These are phyloP conservation scores for Dactylellina drechsleri DNA, from an alignment of 2,329 filamentous ascomycete species.

Conservation along the genomic window DNA sequence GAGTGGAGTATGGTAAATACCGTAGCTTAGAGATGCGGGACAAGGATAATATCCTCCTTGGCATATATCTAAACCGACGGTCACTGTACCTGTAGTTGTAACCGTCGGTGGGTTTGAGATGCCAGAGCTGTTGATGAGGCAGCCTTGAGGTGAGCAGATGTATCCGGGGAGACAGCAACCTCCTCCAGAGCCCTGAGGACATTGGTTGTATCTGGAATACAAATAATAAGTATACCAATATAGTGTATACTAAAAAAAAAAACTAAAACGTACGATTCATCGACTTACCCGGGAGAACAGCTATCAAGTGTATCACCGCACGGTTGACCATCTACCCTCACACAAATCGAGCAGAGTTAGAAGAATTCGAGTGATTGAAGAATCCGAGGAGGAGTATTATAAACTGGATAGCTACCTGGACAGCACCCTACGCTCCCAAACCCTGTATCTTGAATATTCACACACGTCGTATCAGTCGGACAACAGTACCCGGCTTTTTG, in stretches of 20 bases:
- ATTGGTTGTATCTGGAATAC: slow-evolving; percentile 30
- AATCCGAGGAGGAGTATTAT: background rate
- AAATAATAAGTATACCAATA: background rate
- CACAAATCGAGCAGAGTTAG: background rate
- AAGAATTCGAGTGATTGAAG: background rate
- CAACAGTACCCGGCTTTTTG: slow-evolving; percentile 79
- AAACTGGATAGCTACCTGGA: slow-evolving; percentile 61
- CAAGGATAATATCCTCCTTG: slow-evolving; percentile 45
- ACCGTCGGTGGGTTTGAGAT: slow-evolving; percentile 14
- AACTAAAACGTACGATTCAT: background rate
- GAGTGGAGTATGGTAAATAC: slow-evolving; percentile 9
- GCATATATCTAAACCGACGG: slow-evolving; percentile 39
- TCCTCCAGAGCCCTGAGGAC: slow-evolving; percentile 37
- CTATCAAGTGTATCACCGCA: slow-evolving; percentile 32
- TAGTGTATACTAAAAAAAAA: no score
- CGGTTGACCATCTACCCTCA: slow-evolving; percentile 24
- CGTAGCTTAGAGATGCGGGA: slow-evolving; percentile 31
- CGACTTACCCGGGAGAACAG: slow-evolving; percentile 41
- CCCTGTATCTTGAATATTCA: slow-evolving; percentile 70
- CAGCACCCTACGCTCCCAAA: slow-evolving; percentile 80
- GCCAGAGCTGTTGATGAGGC: slow-evolving; percentile 28
- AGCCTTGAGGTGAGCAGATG: slow-evolving; percentile 47
- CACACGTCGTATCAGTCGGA: slow-evolving; percentile 72
- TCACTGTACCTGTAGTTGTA: slow-evolving; percentile 23
- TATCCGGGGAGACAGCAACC: slow-evolving; percentile 52